Evolutionary conservation across 2,329 filamentous ascomycete genomes (phyloP).

Genomic region (Trichophyton mentagrophytes): DNA sequence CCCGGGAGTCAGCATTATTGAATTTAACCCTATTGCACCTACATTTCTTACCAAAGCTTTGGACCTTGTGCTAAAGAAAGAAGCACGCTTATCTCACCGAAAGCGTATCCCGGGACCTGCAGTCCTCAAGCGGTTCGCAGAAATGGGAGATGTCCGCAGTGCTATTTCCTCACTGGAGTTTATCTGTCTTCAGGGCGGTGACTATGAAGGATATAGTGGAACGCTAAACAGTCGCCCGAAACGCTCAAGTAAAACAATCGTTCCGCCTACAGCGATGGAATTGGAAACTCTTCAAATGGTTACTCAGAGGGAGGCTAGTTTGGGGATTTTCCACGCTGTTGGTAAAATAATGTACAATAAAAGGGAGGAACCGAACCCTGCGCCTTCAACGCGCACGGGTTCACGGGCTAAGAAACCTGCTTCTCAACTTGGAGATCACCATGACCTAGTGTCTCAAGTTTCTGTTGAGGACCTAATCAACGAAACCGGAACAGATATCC

Average conservation of each 20-base stretch:
- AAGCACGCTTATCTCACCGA: conserved; percentile 59
- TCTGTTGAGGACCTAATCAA: conserved; percentile 67
- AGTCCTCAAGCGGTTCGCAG: conserved; percentile 66
- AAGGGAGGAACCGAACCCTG: conserved; percentile 40
- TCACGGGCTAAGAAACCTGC: conserved; percentile 44
- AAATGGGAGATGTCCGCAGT: conserved; percentile 82
- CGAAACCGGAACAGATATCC: conserved; percentile 82
- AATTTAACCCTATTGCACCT: conserved; percentile 85
- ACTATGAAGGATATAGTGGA: conserved; percentile 60
- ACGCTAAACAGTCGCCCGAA: conserved; percentile 58
- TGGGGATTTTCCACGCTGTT: conserved; percentile 92
- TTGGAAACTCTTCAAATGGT: conserved; percentile 66
- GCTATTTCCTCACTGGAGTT: conserved; percentile 91
- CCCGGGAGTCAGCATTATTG: conserved; percentile 63
- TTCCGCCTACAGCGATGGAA: conserved; percentile 58
- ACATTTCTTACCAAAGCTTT: conserved; percentile 76
- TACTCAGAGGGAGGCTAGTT: conserved; percentile 72
- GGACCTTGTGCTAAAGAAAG: conserved; percentile 69
- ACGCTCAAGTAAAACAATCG: conserved; percentile 38
- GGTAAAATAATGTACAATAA: conserved; percentile 97
- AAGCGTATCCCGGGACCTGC: conserved; percentile 62
- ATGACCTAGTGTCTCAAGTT: conserved; percentile 53
- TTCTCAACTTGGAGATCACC: conserved; percentile 43
- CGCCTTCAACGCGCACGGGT: conserved; percentile 15
- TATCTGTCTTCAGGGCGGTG: conserved; percentile 69